These are phyloP conservation scores for Blastomyces percursus DNA, from an alignment of 2,329 filamentous ascomycete genomes.

Conservation along the genomic window DNA sequence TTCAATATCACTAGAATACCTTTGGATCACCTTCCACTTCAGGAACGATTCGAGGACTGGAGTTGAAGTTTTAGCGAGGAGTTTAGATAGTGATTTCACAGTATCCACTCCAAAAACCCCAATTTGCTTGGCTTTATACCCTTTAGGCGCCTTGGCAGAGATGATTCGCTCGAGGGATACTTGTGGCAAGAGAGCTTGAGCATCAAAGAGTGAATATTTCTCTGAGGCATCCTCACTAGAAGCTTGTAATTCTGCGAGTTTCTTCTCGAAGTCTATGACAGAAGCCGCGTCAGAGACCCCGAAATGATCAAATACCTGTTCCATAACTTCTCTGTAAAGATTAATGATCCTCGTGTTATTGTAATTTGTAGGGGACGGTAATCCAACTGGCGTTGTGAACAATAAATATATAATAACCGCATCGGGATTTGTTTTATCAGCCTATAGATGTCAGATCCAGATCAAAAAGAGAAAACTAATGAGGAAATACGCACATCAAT, in stretches of 20 bases:
- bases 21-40: slow-evolving; percentile 51
- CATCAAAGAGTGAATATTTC: slow-evolving; percentile 42
- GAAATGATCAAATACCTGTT: slow-evolving; percentile 33
- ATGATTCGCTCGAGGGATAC: slow-evolving; percentile 46
- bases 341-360: slow-evolving; percentile 43
- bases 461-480: background rate
- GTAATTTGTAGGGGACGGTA: slow-evolving; percentile 53
- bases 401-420: slow-evolving; percentile 39
- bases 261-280: slow-evolving; percentile 49
- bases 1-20: slow-evolving; percentile 45
- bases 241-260: slow-evolving; percentile 42
- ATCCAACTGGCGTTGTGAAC: slow-evolving; percentile 41
- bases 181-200: slow-evolving; percentile 45
- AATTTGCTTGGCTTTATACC: slow-evolving; percentile 42
- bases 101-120: slow-evolving; percentile 52
- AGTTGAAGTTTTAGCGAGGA: slow-evolving; percentile 44
- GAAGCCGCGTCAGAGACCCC: slow-evolving; percentile 25
- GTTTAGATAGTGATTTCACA: slow-evolving; percentile 46
- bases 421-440: slow-evolving; percentile 47
- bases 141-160: slow-evolving; percentile 40
- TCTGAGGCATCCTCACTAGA: no score
- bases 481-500: background rate
- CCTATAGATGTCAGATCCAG: slow-evolving; percentile 17
- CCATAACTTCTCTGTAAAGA: slow-evolving; percentile 40
- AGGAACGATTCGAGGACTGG: slow-evolving; percentile 53